A percentile compares a stretch with the other conserved stretches of the same genome.
These are phyloP conservation scores for Colletotrichum lini DNA, from an alignment of 2,329 filamentous ascomycete species.

Conservation along the genomic window DNA sequence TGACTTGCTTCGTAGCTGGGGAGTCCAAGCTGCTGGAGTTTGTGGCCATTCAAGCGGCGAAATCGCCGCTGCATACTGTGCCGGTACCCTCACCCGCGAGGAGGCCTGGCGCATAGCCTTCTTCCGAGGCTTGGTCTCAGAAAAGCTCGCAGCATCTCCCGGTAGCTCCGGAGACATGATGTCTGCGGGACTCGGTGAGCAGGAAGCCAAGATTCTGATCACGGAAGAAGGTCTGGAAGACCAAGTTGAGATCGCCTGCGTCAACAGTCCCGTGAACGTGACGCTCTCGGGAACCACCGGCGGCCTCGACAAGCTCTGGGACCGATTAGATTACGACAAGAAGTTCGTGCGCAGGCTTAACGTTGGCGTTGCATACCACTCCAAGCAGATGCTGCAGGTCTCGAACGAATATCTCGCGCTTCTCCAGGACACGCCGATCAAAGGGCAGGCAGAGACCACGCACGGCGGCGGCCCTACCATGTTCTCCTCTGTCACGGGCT, in stretches of 20 bases:
- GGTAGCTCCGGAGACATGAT: too few species aligned
- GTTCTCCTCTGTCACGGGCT: constrained; percentile 15
- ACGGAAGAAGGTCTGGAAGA: too few species aligned
- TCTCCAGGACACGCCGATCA: neutral
- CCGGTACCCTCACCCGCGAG: constrained; percentile 47
- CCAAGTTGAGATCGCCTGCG: too few species aligned
- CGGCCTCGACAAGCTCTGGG: too few species aligned
- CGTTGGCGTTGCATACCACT: constrained; percentile 17
- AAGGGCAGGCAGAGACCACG: neutral
- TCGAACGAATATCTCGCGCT: neutral
- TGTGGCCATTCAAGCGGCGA: constrained; percentile 64
- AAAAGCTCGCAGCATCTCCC: constrained; percentile 44
- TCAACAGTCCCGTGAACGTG: too few species aligned
- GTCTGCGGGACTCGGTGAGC: too few species aligned
- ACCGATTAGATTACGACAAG: too few species aligned
- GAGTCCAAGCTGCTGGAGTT: constrained; percentile 55
- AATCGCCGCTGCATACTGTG: constrained; percentile 61
- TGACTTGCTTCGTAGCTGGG: constrained; percentile 49
- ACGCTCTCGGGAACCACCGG: too few species aligned
- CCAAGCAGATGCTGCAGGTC: constrained; percentile 2
- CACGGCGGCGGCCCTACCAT: neutral
- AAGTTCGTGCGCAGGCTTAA: constrained; percentile 1
- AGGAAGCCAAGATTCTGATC: too few species aligned
- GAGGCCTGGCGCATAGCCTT: constrained; percentile 56
- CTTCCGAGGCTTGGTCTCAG: constrained; percentile 55